These are phyloP conservation scores for Ogataea nonfermentans DNA, from an alignment of 805 yeast species.

Conservation along the genomic window DNA sequence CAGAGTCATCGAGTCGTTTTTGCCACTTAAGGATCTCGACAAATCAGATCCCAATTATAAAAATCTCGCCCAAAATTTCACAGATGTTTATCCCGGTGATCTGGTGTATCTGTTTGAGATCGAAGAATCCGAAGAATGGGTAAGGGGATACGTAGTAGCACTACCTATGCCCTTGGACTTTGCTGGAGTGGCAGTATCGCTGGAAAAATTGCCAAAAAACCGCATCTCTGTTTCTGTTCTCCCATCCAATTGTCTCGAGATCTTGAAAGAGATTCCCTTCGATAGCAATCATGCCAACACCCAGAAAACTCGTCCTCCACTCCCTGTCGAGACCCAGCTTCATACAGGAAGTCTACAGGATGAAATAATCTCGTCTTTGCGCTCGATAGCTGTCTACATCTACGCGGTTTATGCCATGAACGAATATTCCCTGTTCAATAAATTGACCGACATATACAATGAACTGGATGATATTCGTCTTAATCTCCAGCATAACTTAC, in stretches of 20 bases:
- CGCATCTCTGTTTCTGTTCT: conserved; percentile 54
- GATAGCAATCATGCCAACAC: conserved; percentile 11
- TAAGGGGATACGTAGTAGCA: conserved; percentile 69
- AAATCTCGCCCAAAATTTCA: conserved; percentile 22
- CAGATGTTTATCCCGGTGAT: conserved; percentile 71
- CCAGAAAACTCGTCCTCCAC: conserved; percentile 41
- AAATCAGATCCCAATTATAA: conserved; percentile 12
- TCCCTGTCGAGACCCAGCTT: conserved; percentile 48
- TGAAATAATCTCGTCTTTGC: conserved; percentile 58
- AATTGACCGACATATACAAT: conserved; percentile 50
- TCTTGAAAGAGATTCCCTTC: conserved; percentile 38
- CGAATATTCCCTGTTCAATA: conserved; percentile 61
- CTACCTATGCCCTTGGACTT: conserved; percentile 72
- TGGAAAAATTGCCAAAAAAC: conserved; percentile 61
- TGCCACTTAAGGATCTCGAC: conserved; percentile 39
- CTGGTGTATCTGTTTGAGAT: conserved; percentile 72
- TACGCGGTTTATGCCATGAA: conserved; percentile 70
- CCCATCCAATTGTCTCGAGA: conserved; percentile 54
- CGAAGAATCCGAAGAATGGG: conserved; percentile 59
- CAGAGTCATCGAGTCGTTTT: conserved; percentile 41
- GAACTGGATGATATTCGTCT: conserved; percentile 59
- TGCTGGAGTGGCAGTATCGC: conserved; percentile 55
- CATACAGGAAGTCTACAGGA: conserved; percentile 45
- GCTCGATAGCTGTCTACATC: conserved; percentile 59
- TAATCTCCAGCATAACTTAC: conserved; percentile 47